A percentile compares a stretch with the other conserved stretches of the same genome.
These are phyloP conservation scores for Solanum neorickii DNA, from an alignment of 257 asterid species.

Conservation along the genomic window DNA sequence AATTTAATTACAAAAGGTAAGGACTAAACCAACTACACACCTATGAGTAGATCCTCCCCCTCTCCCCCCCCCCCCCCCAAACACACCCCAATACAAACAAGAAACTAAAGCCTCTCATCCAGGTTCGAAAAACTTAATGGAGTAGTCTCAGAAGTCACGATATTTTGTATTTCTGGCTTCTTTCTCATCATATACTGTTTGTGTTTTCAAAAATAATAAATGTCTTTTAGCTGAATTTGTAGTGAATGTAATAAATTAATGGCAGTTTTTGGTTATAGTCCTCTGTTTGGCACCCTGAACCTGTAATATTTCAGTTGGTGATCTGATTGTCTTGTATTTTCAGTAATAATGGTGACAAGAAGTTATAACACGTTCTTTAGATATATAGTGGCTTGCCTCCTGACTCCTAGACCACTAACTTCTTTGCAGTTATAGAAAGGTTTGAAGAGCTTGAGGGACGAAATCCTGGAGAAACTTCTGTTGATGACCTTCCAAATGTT, in stretches of 20 bases:
- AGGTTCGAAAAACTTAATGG: background rate
- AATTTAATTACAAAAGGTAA: background rate
- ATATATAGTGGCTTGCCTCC: background rate
- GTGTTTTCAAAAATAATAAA: background rate
- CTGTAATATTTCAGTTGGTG: background rate
- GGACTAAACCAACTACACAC: background rate
- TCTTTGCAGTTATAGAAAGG: slow-evolving; percentile 63
- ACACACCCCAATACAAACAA: background rate
- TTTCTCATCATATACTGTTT: background rate
- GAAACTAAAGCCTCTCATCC: background rate
- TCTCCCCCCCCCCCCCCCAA: background rate
- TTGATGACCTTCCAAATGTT: slow-evolving; percentile 50
- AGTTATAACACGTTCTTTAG: background rate
- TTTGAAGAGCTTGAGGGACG: slow-evolving; percentile 70
- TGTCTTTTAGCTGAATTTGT: background rate
- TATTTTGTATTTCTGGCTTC: background rate
- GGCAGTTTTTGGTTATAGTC: background rate
- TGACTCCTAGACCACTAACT: background rate
- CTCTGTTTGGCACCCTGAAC: background rate
- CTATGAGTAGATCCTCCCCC: background rate
- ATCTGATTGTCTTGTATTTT: background rate
- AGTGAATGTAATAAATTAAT: background rate
- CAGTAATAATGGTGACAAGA: background rate
- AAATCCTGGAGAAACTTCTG: slow-evolving; percentile 62
- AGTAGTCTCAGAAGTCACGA: background rate